Conservation (phyloP, 176 grass and related monocot species). For the Carex parvula region DNA sequence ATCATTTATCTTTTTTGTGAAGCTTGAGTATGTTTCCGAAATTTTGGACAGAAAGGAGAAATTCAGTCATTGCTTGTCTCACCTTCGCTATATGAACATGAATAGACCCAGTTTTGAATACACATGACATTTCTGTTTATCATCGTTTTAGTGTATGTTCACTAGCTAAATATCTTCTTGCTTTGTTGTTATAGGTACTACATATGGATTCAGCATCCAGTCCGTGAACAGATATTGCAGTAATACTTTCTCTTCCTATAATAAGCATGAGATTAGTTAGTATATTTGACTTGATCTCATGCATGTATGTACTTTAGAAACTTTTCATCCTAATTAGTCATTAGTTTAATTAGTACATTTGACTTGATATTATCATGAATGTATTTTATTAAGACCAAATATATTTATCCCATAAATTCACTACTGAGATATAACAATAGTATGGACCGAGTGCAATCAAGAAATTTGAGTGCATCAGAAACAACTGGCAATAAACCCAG, state of each 20-base stretch:
- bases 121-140: background rate
- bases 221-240: background rate
- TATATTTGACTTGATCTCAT: background rate
- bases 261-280: background rate
- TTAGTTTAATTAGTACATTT: background rate
- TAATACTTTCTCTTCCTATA: background rate
- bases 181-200: background rate
- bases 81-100: background rate
- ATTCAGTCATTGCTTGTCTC: background rate
- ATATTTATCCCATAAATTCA: background rate
- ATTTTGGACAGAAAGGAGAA: background rate
- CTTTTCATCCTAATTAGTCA: background rate
- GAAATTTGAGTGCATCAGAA: background rate
- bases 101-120: background rate
- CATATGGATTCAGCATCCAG: background rate
- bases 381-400: background rate
- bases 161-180: background rate
- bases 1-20: background rate
- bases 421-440: background rate
- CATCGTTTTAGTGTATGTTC: background rate
- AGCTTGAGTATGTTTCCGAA: background rate
- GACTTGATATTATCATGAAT: background rate
- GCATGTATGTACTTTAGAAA: background rate
- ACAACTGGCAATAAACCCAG: background rate
- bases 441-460: background rate